These are phyloP conservation scores for Bifiguratus adelaidae DNA, from an alignment of 192 early-diverging fungal genomes.

Conservation along the genomic window DNA sequence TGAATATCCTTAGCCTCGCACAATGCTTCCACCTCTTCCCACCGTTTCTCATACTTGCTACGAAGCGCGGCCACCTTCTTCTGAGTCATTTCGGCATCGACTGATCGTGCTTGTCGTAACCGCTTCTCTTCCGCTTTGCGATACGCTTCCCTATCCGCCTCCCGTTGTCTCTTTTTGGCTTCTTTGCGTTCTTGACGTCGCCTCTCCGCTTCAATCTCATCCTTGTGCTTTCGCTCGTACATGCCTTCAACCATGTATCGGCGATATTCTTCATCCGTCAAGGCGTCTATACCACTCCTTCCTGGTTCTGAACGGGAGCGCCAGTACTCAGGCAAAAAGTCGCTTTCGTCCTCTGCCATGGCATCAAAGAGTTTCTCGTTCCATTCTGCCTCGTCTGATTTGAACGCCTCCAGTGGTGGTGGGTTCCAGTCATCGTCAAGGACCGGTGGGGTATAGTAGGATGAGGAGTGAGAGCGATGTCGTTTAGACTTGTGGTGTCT, in stretches of 20 bases:
- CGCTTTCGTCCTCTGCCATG: slow-evolving; percentile 18
- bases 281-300: not conserved
- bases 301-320: not conserved
- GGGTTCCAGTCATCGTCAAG: slow-evolving; percentile 9
- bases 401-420: not conserved
- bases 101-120: too few species aligned
- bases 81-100: slow-evolving; percentile 4
- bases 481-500: not conserved
- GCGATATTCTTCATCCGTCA: slow-evolving; percentile 22
- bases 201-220: slow-evolving; percentile 9
- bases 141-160: slow-evolving; percentile 3
- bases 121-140: slow-evolving; percentile 4
- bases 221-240: slow-evolving; percentile 5
- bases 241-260: slow-evolving; percentile 15
- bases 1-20: not conserved
- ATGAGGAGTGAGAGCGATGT: not conserved
- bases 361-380: slow-evolving; percentile 16
- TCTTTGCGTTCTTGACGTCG: not conserved
- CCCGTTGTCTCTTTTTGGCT: slow-evolving; percentile 1
- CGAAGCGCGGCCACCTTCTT: not conserved
- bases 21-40: not conserved
- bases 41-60: slow-evolving; percentile 5
- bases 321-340: slow-evolving; percentile 5
- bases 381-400: slow-evolving; percentile 12
- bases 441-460: not conserved